phyloP scores from a whole-genome alignment of 495 filamentous ascomycete species.

The Hypoxylon cercidicola region DNA sequence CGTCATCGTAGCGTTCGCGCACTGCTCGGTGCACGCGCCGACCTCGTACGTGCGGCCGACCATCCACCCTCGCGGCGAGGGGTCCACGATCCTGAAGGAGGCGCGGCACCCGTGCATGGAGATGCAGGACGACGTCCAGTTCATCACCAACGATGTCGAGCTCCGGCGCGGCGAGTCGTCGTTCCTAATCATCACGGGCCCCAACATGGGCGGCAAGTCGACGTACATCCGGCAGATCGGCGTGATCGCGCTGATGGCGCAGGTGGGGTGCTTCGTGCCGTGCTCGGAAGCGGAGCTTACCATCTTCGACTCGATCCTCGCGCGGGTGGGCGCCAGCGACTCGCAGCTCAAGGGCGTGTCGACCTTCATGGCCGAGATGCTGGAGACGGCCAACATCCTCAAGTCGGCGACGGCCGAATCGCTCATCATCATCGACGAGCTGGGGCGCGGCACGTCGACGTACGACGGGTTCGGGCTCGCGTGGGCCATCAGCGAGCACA shows the following conservation, averaged over 20 bases:
- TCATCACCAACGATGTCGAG: slow-evolving; percentile 97
- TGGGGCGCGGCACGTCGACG: slow-evolving; percentile 97
- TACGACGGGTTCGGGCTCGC: slow-evolving; percentile 99
- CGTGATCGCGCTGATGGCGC: slow-evolving; percentile 97
- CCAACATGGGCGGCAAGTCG: slow-evolving; percentile 99
- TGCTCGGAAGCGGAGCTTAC: slow-evolving; percentile 90
- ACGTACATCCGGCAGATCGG: slow-evolving; percentile 99
- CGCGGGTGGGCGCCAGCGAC: slow-evolving; percentile 93
- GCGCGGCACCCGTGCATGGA: slow-evolving; percentile 99
- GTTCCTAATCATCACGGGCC: slow-evolving; percentile 97
- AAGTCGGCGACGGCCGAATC: slow-evolving; percentile 94
- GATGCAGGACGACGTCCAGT: slow-evolving; percentile 97
- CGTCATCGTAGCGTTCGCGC: slow-evolving; percentile 95
- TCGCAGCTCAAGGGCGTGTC: slow-evolving; percentile 97
- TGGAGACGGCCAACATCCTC: slow-evolving; percentile 98
- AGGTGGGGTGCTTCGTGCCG: slow-evolving; percentile 96
- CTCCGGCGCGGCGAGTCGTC: slow-evolving; percentile 83
- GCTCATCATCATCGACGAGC: slow-evolving; percentile 97
- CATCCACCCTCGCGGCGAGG: slow-evolving; percentile 89
- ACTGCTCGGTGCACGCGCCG: slow-evolving; percentile 93
- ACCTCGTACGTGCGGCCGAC: slow-evolving; percentile 89
- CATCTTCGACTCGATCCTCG: slow-evolving; percentile 98
- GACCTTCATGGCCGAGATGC: slow-evolving; percentile 99
- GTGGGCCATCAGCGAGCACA: slow-evolving; percentile 98
- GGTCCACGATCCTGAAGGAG: slow-evolving; percentile 90